These are phyloP conservation scores for Fusarium verticillioides DNA, from an alignment of 2,329 filamentous ascomycete species.

Conservation along the genomic window DNA sequence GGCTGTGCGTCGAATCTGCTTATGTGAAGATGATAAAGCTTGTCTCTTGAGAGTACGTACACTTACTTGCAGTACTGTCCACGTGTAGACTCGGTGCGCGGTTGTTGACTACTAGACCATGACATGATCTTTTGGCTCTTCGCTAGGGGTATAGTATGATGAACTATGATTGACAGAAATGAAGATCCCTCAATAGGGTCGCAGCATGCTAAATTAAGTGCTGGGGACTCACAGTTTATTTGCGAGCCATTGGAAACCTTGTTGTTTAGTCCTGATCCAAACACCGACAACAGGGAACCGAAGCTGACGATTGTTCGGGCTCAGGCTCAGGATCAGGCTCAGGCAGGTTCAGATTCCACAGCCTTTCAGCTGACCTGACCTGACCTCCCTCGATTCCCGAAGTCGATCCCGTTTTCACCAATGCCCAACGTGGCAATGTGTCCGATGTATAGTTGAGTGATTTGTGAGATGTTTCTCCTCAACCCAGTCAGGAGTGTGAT, in stretches of 20 bases:
- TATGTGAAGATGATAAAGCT: conserved; percentile 40
- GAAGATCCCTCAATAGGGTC: conserved; percentile 28
- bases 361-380: conserved; percentile 27
- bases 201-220: conserved; percentile 7
- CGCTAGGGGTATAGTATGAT: neutral
- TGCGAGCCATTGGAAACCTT: conserved; percentile 3
- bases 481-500: conserved; percentile 7
- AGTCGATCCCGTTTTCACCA: conserved; percentile 32
- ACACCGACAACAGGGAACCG: conserved; percentile 23
- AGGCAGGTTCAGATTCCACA: conserved; percentile 4
- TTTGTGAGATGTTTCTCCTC: conserved; percentile 15
- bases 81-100: neutral
- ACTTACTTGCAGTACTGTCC: neutral
- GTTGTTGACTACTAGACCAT: neutral
- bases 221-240: conserved; percentile 4
- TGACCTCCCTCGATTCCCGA: conserved; percentile 32
- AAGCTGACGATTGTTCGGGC: conserved; percentile 26
- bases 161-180: conserved; percentile 19
- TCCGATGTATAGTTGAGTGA: conserved; percentile 15
- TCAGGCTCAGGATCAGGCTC: neutral
- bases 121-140: conserved; percentile 9
- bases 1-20: conserved; percentile 25
- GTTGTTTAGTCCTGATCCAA: neutral
- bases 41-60: conserved; percentile 9
- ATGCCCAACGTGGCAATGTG: conserved; percentile 24